Conservation (phyloP, 345 rosid species). For the Hibiscus syriacus region DNA sequence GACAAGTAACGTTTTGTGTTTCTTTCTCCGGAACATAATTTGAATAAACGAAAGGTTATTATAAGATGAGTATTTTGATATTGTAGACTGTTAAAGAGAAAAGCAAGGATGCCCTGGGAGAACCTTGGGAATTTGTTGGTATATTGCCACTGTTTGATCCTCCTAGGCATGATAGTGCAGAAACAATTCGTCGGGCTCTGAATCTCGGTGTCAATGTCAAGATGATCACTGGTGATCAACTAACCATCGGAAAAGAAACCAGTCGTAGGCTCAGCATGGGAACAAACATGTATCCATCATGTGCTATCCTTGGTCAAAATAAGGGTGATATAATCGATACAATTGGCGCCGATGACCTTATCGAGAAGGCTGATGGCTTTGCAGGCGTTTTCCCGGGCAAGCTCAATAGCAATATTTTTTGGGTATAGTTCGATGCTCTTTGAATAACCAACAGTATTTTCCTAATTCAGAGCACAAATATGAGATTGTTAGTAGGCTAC, state of each 20-base stretch:
- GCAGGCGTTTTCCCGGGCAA: conserved; percentile 74
- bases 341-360: conserved; percentile 52
- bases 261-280: conserved; percentile 77
- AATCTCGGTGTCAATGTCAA: conserved; percentile 65
- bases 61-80: not conserved
- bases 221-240: conserved; percentile 76
- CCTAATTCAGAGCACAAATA: conserved; percentile 72
- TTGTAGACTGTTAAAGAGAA: conserved; percentile 46
- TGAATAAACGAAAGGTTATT: not conserved
- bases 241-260: conserved; percentile 71
- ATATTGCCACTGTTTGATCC: conserved; percentile 70
- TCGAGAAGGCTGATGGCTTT: conserved; percentile 75
- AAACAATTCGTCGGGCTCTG: conserved; percentile 59
- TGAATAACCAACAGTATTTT: not conserved
- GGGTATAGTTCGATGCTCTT: not conserved
- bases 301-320: conserved; percentile 50
- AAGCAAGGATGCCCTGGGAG: conserved; percentile 49
- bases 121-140: conserved; percentile 62
- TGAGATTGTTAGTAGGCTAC: conserved; percentile 83
- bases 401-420: not conserved
- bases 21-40: not conserved
- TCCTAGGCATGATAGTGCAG: conserved; percentile 78
- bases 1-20: conserved; percentile 29
- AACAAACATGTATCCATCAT: conserved; percentile 71
- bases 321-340: conserved; percentile 34